Evolutionary conservation across 352 stramenopile genomes (phyloP), one percentile per base, ranked within the genome.

Genomic region (Phytophthora pisi): DNA sequence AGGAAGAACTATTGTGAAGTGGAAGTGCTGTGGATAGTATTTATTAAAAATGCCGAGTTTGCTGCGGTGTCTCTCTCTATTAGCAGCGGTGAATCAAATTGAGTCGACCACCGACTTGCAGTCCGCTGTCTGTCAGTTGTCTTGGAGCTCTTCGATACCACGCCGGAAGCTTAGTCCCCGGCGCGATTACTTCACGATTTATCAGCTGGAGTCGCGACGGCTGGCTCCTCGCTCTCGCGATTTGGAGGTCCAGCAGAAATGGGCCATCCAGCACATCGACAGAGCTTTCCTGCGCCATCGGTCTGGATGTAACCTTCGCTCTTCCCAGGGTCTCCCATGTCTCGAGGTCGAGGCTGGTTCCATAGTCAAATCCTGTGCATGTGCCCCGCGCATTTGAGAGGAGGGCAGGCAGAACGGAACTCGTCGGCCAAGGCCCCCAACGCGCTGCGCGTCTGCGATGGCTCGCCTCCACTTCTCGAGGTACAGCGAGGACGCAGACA

Each of bases 1-100:
- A 71, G 5, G 67, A 75, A 45, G 43, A 75, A 58, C 36, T 75
- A 40, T 46, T 75, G 63, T 75, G 68, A 71, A 69, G 59, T 51
- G 40, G 50, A 70, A 70, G 56, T 70, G 63, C 50, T 70, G 56
- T 70, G 38, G 43, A 70, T 60, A 63, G 49, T 78, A 78, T 72
- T 75, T 75, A 78, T 72, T 74, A 11, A 43, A n/a, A 56, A 65
- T 51, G 34, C 9, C 34, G 34, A 40, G 34, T 16, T 31, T 40
- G 34, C 34, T 40, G 34, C 30, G 34, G 8, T 15, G 34, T 16
- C 10, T 40, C 30, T 9, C 30, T 20, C 20, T 20, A 20, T 20
- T 20, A 20, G 13, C 23, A 43, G 40, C 43, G 38, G 15, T 42
- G 45, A 57, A 51, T 40, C 10, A 10, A 6, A 31, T 31, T 9